Evolutionary conservation across 2,329 filamentous ascomycete species (phyloP), one percentile per base, ranked within the genome.

Genomic region (Diaporthe sp.): DNA sequence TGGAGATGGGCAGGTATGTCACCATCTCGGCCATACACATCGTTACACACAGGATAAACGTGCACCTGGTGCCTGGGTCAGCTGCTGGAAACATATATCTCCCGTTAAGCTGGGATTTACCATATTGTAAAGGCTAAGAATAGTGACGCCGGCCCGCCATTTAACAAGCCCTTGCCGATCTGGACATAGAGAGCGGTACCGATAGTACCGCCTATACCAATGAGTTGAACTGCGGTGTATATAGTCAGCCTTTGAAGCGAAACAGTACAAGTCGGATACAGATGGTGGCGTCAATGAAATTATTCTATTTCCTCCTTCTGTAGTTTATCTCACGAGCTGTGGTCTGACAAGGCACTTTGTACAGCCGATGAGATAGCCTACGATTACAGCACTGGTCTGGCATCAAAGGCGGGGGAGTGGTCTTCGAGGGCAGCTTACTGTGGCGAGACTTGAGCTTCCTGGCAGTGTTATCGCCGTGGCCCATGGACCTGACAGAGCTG

Each of bases 21-120:
- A 94, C 93, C 93, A 95, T 94, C 82, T 95, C 94, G 17, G 92
- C 92, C 85, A 94, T 90, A 81, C 85, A 88, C 76, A 91, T 85
- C 0, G 89, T 92, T 62, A 92, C 86, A 65, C 88, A 88, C 34
- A 92, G 86, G 78, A 92, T 90, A 57, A 92, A 88, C 53, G 87
- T 87, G 80, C 89, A 92, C 83, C 83, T 84, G 77, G 34, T 58
- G 49, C 39, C 65, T 8, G 19, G 34, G 8, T 69, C 37, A 74
- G 61, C 42, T 25, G 4, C 46, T 42, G 34, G n/a, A 4, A 28
- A 69, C 13, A 55, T 22, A 12, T 7, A 22, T 22, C 37, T 19
- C 7, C 25, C 2, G 22, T 13, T 10, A 25, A 53, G 49, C 25
- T 8, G 22, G 19, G 31, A 9, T 67, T 78, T 81, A 77, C 90